A percentile compares a stretch with the other conserved stretches of the same genome.
Evolutionary conservation across 2,329 filamentous ascomycete genomes (phyloP).

Genomic region (Ampelomyces quisqualis): DNA sequence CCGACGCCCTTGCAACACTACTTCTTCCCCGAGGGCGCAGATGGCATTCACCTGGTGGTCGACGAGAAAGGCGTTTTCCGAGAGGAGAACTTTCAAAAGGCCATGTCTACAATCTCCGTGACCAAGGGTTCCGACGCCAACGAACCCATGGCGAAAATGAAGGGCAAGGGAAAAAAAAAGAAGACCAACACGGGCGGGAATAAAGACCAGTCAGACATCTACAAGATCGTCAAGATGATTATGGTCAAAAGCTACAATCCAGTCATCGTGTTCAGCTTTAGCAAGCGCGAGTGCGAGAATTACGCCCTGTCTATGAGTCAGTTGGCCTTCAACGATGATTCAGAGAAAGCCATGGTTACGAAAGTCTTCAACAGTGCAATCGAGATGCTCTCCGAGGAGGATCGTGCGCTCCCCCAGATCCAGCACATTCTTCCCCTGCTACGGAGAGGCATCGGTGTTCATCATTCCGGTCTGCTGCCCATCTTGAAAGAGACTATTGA

Average conservation of each 20-base stretch:
- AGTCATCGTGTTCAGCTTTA: conserved; percentile 99
- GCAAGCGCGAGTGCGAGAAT: conserved; percentile 93
- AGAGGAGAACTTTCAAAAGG: conserved; percentile 95
- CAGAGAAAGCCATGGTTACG: conserved; percentile 89
- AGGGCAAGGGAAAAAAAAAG: conserved; percentile 89
- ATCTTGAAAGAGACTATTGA: conserved; percentile 99
- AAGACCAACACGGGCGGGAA: conserved; percentile 85
- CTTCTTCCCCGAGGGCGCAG: conserved; percentile 90
- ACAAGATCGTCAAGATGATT: conserved; percentile 98
- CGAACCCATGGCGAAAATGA: conserved; percentile 75
- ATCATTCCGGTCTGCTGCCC: conserved; percentile 91
- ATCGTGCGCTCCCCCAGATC: conserved; percentile 86
- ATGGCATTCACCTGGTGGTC: conserved; percentile 90
- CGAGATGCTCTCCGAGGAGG: conserved; percentile 87
- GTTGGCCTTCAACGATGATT: conserved; percentile 93
- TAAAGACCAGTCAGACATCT: conserved; percentile 70
- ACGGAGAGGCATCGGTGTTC: conserved; percentile 89
- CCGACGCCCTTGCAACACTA: conserved; percentile 97
- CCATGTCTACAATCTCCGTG: conserved; percentile 86
- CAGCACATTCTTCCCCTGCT: conserved; percentile 84
- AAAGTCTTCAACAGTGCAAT: conserved; percentile 95
- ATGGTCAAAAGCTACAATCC: conserved; percentile 97
- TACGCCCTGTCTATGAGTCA: conserved; percentile 83
- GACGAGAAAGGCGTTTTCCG: conserved; percentile 96
- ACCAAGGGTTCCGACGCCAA: conserved; percentile 82